These are phyloP conservation scores for Phalaenopsis aphrodite DNA, from an alignment of 106 monocot species.

Conservation along the genomic window DNA sequence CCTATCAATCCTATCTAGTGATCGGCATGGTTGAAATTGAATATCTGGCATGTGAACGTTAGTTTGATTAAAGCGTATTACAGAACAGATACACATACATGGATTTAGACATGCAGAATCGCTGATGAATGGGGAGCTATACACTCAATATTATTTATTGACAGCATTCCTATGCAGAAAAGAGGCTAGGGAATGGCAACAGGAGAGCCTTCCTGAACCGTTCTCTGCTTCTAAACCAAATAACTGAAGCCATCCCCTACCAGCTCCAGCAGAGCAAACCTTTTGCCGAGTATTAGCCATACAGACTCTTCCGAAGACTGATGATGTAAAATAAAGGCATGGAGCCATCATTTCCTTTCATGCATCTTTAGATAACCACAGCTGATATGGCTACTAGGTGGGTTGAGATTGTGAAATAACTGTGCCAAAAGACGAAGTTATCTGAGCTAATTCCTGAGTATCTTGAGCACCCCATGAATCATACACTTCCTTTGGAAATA, in stretches of 20 bases:
- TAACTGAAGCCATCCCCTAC: not conserved
- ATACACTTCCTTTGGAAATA: constrained; percentile 44
- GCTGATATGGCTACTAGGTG: not conserved
- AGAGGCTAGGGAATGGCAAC: not conserved
- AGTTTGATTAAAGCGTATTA: too few species aligned
- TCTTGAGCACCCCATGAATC: constrained; percentile 30
- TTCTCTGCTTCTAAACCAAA: not conserved
- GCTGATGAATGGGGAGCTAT: not conserved
- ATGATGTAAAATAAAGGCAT: not conserved
- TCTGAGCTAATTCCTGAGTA: constrained; percentile 17
- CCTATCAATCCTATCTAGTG: too few species aligned
- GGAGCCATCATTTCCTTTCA: not conserved
- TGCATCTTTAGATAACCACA: not conserved
- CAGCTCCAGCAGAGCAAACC: not conserved
- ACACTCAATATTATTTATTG: too few species aligned
- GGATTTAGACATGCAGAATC: too few species aligned
- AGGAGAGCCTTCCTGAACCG: not conserved
- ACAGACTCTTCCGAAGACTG: not conserved
- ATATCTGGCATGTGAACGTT: too few species aligned
- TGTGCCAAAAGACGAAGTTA: constrained; percentile 30
- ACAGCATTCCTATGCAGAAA: not conserved
- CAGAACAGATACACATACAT: too few species aligned
- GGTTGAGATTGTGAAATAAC: constrained; percentile 23
- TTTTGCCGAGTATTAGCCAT: too few species aligned
- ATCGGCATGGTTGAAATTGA: too few species aligned